phyloP scores from a whole-genome alignment of 2,329 filamentous ascomycete genomes.

The Aspergillus sp. region DNA sequence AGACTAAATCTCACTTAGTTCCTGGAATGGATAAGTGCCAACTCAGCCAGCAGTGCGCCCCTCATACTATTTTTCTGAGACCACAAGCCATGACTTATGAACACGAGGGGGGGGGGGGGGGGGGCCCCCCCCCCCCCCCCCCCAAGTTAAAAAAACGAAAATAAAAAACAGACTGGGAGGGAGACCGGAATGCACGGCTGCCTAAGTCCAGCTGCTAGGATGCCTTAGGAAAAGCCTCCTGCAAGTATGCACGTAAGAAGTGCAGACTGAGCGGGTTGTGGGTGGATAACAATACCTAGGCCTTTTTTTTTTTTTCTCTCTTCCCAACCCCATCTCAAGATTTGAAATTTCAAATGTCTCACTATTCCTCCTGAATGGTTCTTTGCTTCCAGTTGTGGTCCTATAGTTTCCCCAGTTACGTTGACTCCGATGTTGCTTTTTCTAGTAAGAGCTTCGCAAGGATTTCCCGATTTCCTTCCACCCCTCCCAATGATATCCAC shows the following conservation, averaged over 20 bases:
- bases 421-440: not conserved
- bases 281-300: not conserved
- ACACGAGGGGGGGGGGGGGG: constrained; percentile 12
- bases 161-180: not conserved
- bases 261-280: not conserved
- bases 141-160: not conserved
- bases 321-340: not conserved
- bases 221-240: not conserved
- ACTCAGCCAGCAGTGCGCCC: not conserved
- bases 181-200: constrained; percentile 3
- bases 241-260: constrained; percentile 4
- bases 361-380: not conserved
- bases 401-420: too few species aligned
- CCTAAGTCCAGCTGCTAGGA: constrained; percentile 2
- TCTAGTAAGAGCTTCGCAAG: not conserved
- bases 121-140: too few species aligned
- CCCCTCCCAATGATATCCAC: too few species aligned
- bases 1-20: not conserved
- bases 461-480: too few species aligned
- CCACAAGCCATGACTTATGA: not conserved
- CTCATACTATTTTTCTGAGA: not conserved
- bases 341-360: not conserved
- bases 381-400: too few species aligned
- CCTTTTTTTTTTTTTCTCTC: too few species aligned
- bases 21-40: not conserved